phyloP scores from a whole-genome alignment of 2,329 filamentous ascomycete species.

The Pleoardoris graminearum region DNA sequence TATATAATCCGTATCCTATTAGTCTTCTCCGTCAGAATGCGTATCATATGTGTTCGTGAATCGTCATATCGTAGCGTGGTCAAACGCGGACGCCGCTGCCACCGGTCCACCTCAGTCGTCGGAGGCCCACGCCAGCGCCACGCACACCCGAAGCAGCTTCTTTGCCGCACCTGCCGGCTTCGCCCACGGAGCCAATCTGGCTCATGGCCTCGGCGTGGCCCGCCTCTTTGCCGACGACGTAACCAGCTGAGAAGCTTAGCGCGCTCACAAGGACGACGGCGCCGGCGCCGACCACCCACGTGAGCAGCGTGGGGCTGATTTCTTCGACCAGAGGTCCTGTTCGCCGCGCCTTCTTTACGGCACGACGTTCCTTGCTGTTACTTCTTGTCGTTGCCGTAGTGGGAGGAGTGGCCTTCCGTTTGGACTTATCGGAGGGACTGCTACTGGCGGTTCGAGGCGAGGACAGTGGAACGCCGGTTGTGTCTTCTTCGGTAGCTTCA shows the following conservation, averaged over 20 bases:
- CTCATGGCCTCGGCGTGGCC: slow-evolving; percentile 55
- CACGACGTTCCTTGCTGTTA: slow-evolving; percentile 50
- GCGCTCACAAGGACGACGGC: slow-evolving; percentile 67
- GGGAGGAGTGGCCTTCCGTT: slow-evolving; percentile 50
- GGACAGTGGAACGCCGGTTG: slow-evolving; percentile 26
- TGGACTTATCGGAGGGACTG: slow-evolving; percentile 45
- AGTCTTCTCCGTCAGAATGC: background rate
- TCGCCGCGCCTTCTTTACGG: slow-evolving; percentile 49
- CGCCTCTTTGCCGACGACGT: slow-evolving; percentile 63
- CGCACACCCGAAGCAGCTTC: slow-evolving; percentile 34
- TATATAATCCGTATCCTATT: slow-evolving; percentile 1
- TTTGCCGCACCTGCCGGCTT: slow-evolving; percentile 39
- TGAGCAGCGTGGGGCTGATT: slow-evolving; percentile 63
- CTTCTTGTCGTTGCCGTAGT: slow-evolving; percentile 39
- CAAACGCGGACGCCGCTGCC: slow-evolving; percentile 27
- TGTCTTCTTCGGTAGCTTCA: slow-evolving; percentile 37
- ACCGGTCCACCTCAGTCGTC: slow-evolving; percentile 38
- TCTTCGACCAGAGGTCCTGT: slow-evolving; percentile 42
- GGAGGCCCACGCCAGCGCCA: slow-evolving; percentile 34
- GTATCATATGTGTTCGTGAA: background rate
- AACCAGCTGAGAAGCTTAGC: slow-evolving; percentile 67
- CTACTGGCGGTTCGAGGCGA: slow-evolving; percentile 33
- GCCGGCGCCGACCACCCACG: slow-evolving; percentile 67
- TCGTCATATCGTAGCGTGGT: slow-evolving; percentile 6
- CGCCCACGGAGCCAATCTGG: slow-evolving; percentile 33